These are phyloP conservation scores for Lachnellula suecica DNA, from an alignment of 2,329 filamentous ascomycete genomes.

Conservation along the genomic window DNA sequence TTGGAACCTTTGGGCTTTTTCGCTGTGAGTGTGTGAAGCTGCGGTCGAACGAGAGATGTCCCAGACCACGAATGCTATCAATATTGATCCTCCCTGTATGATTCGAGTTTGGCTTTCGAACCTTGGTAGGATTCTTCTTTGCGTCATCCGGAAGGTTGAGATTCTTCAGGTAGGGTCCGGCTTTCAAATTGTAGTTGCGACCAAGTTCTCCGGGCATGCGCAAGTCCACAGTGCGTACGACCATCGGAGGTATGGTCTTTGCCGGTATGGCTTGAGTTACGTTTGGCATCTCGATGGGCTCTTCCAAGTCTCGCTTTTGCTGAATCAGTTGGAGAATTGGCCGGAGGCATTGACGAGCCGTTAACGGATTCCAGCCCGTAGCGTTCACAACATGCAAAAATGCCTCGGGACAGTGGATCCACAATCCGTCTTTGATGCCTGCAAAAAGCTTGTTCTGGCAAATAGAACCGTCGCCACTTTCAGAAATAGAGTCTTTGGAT, in stretches of 20 bases:
- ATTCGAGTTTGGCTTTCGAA: neutral
- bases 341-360: neutral
- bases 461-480: no score
- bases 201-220: neutral
- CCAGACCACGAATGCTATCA: neutral
- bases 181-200: neutral
- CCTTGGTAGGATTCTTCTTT: neutral
- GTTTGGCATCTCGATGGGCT: neutral
- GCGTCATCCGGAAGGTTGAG: neutral
- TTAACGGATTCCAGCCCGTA: no score
- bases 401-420: no score
- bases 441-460: no score
- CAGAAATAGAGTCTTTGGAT: no score
- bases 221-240: neutral
- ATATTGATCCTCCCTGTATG: neutral
- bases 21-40: neutral
- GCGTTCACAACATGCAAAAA: no score
- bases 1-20: neutral
- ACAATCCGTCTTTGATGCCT: no score
- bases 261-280: neutral
- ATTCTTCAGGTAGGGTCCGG: neutral
- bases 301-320: neutral
- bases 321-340: neutral
- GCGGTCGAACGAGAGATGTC: neutral
- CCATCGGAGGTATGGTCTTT: neutral